A percentile compares a stretch with the other conserved stretches of the same genome.
Conservation (phyloP, 2,329 filamentous ascomycete genomes). For the Laburnicola sp. region DNA sequence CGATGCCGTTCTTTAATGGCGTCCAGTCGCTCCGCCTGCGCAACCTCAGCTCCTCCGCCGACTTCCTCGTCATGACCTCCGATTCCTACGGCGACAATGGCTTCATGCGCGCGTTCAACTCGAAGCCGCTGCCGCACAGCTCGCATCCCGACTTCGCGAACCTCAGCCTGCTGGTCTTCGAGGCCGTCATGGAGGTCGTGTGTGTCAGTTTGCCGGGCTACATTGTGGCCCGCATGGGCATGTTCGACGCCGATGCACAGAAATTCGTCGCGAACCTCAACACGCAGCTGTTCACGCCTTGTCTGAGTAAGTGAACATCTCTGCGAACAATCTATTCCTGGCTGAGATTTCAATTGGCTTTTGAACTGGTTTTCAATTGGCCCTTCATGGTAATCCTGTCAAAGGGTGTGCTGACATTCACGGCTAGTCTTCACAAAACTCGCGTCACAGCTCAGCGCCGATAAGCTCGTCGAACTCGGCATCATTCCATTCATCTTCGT, state of each 20-base stretch:
- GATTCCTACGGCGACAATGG: constrained; percentile 37
- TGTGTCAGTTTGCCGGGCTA: constrained; percentile 95
- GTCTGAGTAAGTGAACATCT: constrained; percentile 68
- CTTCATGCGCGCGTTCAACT: constrained; percentile 36
- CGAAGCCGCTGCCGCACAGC: constrained; percentile 36
- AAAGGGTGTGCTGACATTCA: constrained; percentile 12
- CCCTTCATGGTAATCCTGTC: not conserved
- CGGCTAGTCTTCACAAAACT: constrained; percentile 88
- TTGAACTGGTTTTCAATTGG: not conserved
- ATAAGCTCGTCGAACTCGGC: constrained; percentile 85
- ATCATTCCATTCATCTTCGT: constrained; percentile 96
- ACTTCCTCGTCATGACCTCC: constrained; percentile 41
- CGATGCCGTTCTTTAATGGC: constrained; percentile 38
- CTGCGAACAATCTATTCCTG: not conserved
- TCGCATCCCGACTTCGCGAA: constrained; percentile 68
- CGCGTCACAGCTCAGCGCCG: constrained; percentile 87
- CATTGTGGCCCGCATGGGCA: constrained; percentile 83
- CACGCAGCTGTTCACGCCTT: constrained; percentile 94
- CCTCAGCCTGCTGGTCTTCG: constrained; percentile 82
- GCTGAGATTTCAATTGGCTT: not conserved
- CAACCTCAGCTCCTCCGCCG: constrained; percentile 23
- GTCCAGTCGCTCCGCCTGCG: constrained; percentile 45
- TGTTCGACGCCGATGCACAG: constrained; percentile 94
- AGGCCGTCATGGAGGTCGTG: constrained; percentile 91
- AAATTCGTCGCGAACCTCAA: constrained; percentile 97